These are phyloP conservation scores for Stachybotrys chartarum DNA, from an alignment of 2,329 filamentous ascomycete genomes.

Conservation along the genomic window DNA sequence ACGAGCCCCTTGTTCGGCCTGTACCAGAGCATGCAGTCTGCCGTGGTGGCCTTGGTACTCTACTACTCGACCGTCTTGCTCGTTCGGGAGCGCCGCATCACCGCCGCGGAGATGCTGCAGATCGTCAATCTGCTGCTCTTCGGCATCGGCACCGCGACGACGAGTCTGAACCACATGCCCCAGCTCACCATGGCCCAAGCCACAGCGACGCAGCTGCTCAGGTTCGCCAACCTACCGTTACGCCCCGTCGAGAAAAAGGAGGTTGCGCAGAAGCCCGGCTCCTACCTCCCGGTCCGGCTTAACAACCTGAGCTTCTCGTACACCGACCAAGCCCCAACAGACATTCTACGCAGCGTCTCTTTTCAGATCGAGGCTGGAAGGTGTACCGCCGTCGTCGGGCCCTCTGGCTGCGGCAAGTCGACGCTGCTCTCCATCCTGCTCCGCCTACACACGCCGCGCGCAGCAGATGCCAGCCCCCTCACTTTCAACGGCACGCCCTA, in stretches of 20 bases:
- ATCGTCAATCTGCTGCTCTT: conserved; percentile 82
- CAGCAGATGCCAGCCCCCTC: conserved; percentile 27
- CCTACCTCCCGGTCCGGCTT: conserved; percentile 38
- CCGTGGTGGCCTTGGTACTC: conserved; percentile 72
- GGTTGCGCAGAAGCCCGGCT: conserved; percentile 25
- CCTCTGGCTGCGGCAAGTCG: conserved; percentile 86
- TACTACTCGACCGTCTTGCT: conserved; percentile 71
- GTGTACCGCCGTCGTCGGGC: conserved; percentile 72
- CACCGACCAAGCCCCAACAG: conserved; percentile 43
- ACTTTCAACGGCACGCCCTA: conserved; percentile 54
- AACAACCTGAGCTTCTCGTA: conserved; percentile 63
- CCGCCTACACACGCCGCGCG: conserved; percentile 49
- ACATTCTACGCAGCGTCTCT: conserved; percentile 58
- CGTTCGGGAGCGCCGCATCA: conserved; percentile 34
- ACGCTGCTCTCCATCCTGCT: conserved; percentile 72
- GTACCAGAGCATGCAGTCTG: conserved; percentile 65
- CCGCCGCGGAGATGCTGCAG: conserved; percentile 56
- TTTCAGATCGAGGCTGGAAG: conserved; percentile 56
- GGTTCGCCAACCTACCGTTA: conserved; percentile 55
- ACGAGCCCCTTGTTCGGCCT: conserved; percentile 69
- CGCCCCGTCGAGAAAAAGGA: conserved; percentile 49
- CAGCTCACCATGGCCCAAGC: conserved; percentile 70
- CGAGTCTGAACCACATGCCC: conserved; percentile 67
- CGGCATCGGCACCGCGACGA: conserved; percentile 64
- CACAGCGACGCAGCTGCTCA: conserved; percentile 65